Conservation (phyloP, 495 filamentous ascomycete species). For the Massariosphaeria phaeospora region DNA sequence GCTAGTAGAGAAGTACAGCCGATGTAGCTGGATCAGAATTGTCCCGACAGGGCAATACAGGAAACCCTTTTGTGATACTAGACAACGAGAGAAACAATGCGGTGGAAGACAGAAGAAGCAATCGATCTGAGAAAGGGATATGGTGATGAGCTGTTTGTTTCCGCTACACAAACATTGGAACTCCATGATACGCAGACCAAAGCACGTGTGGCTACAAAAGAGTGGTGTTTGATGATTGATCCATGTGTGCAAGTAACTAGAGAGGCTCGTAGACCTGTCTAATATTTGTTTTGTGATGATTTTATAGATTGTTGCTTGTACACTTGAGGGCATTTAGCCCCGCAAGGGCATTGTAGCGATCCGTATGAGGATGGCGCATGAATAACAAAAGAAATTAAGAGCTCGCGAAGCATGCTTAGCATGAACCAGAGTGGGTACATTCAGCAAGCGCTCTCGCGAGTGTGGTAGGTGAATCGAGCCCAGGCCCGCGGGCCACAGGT, state of each 20-base stretch:
- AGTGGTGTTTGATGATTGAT: not conserved
- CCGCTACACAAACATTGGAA: no score
- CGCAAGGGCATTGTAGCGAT: constrained; percentile 4
- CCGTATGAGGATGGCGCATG: constrained; percentile 18
- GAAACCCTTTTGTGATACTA: no score
- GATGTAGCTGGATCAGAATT: no score
- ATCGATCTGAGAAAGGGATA: no score
- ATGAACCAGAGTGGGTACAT: constrained; percentile 7
- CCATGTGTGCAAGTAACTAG: constrained; percentile 1
- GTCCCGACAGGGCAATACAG: no score
- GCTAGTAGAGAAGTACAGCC: no score
- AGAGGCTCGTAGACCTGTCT: constrained; percentile 18
- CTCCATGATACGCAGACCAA: no score
- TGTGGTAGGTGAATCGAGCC: not conserved
- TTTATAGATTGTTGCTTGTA: constrained; percentile 23
- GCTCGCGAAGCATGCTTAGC: constrained; percentile 19
- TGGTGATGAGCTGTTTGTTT: not conserved
- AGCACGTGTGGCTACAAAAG: not conserved
- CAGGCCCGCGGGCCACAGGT: not conserved
- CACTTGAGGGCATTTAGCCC: constrained; percentile 27
- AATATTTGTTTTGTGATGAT: constrained; percentile 25
- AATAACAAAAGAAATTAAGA: constrained; percentile 31
- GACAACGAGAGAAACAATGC: no score
- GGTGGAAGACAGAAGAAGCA: no score
- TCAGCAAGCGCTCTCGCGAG: constrained; percentile 9